Conservation (phyloP, 306 rosid species). For the Alnus rubra region DNA sequence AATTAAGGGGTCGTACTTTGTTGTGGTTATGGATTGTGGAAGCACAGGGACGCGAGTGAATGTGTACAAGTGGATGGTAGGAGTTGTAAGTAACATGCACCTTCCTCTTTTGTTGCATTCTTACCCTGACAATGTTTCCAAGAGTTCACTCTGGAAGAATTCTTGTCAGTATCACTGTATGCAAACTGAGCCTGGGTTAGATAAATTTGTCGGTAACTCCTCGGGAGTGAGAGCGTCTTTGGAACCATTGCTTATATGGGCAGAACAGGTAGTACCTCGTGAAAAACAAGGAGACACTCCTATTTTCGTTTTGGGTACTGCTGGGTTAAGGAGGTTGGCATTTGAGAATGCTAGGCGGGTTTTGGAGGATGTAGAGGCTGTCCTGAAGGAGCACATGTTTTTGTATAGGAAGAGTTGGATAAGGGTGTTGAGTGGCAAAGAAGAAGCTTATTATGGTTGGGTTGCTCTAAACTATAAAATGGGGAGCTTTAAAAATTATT, state of each 20-base stretch:
- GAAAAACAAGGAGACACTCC: constrained; percentile 54
- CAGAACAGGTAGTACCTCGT: constrained; percentile 51
- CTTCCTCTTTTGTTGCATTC: constrained; percentile 63
- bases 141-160: constrained; percentile 44
- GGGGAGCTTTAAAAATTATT: constrained; percentile 46
- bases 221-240: constrained; percentile 59
- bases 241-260: constrained; percentile 75
- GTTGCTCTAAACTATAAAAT: constrained; percentile 77
- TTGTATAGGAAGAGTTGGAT: constrained; percentile 60
- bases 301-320: constrained; percentile 74
- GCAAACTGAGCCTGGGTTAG: constrained; percentile 87
- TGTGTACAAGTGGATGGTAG: constrained; percentile 58
- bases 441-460: constrained; percentile 94
- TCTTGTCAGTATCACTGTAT: constrained; percentile 76
- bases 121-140: constrained; percentile 54
- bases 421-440: constrained; percentile 81
- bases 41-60: constrained; percentile 76
- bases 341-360: constrained; percentile 40
- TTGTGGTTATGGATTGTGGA: constrained; percentile 85
- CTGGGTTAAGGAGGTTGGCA: constrained; percentile 67
- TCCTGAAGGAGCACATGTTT: constrained; percentile 50
- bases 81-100: constrained; percentile 23
- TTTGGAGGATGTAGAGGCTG: constrained; percentile 55
- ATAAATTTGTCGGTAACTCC: constrained; percentile 63
- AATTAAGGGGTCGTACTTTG: constrained; percentile 47